Conservation (phyloP, 2,329 filamentous ascomycete species). For the Rachicladosporium sp. region DNA sequence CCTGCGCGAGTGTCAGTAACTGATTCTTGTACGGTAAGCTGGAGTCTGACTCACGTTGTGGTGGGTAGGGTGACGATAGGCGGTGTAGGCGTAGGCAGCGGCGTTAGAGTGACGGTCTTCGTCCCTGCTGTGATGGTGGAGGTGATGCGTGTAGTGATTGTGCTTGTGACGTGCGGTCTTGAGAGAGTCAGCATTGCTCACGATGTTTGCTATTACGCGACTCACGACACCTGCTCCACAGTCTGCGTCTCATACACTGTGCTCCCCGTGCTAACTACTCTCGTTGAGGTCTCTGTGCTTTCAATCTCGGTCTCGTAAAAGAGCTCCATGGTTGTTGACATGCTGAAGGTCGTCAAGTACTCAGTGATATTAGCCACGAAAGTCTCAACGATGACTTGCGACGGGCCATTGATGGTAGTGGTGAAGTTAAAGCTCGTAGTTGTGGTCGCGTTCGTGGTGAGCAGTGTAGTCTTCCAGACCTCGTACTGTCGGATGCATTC, state of each 20-base stretch:
- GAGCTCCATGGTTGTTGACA: constrained; percentile 27
- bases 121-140: constrained; percentile 12
- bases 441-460: constrained; percentile 26
- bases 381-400: constrained; percentile 28
- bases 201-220: constrained; percentile 1
- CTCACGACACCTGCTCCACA: constrained; percentile 17
- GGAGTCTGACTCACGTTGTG: constrained; percentile 6
- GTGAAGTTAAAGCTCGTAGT: constrained; percentile 27
- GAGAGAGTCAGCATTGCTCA: constrained; percentile 11
- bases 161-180: constrained; percentile 9
- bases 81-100: constrained; percentile 1
- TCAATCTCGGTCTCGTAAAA: constrained; percentile 27
- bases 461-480: constrained; percentile 29
- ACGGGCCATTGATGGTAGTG: constrained; percentile 25
- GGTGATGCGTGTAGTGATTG: constrained; percentile 7
- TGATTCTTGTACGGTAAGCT: not conserved
- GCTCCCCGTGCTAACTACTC: constrained; percentile 11
- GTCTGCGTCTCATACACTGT: constrained; percentile 21
- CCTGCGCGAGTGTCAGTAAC: constrained; percentile 3
- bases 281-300: constrained; percentile 12
- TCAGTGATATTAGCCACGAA: constrained; percentile 27
- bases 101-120: constrained; percentile 10
- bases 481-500: constrained; percentile 31
- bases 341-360: constrained; percentile 25
- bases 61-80: constrained; percentile 4